Base-by-base conservation (phyloP, 257 asterid species). In the Gynochthodes officinalis region DNA sequence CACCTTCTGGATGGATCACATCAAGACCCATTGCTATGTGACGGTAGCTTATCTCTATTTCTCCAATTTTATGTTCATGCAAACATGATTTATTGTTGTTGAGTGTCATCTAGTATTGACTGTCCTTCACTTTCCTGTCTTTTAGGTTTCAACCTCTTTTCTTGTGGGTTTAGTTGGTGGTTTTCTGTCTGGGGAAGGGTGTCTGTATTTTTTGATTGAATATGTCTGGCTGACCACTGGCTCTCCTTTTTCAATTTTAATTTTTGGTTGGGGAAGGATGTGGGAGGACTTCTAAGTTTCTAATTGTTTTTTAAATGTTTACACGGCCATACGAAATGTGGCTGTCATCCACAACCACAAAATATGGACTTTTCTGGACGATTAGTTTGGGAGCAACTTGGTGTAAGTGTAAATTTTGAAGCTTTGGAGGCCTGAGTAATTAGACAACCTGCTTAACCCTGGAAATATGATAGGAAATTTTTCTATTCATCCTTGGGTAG, bases 11-110 rank as follows among this genome's bases (percentile, higher is more conserved):
- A 82, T 82, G 86, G 86, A 82, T 78, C 76, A 72, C 25, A 82
- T 82, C 71, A 82, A 82, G 81, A 82, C 86, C 70, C 86, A 82
- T 60, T 82, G 83, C 75, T 82, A 75, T 73, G 81, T 82, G 73
- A 82, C 66, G 86, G 86, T 82, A 82, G 7, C 39, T 43, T 42
- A 3, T 32, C 61, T 68, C 61, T 28, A 57, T 59, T 30, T 72
- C 60, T 72, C 77, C 30, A 14, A 21, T 2, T 28, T 35, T 28
- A 0, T 50, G 13, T 14, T 12, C 50, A 23, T 16, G 19, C 27
- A 27, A 16, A 46, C 43, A 1, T 21, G 50, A 59, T 21, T 58
- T 44, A 44, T 15, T 44, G 13, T 43, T 66, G 27, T 28, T 66
- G 40, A 7, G 12, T 62, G 19, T 2, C 28, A 23, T 53, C 44